A percentile compares a stretch with the other conserved stretches of the same genome.
Evolutionary conservation across 805 yeast genomes (phyloP).

Genomic region (Starmera dryadoides): DNA sequence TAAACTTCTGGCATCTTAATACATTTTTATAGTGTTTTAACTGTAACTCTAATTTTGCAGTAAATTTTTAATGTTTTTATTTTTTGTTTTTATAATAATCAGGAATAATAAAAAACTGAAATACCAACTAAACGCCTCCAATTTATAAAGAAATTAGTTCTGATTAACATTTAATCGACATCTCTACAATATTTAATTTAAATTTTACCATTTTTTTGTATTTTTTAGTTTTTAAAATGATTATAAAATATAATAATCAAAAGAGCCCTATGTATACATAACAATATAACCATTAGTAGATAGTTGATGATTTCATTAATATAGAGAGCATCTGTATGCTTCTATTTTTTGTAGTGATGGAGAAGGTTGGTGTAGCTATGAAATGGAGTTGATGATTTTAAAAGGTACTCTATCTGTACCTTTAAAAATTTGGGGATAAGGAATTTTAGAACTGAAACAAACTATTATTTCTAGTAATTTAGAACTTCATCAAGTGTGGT

Average conservation of each 20-base stretch:
- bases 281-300: neutral
- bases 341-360: neutral
- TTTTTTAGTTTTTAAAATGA: neutral
- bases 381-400: neutral
- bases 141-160: too few relatives aligned
- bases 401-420: too few relatives aligned
- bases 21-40: neutral
- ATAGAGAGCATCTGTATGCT: neutral
- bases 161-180: too few relatives aligned
- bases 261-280: conserved; percentile 1
- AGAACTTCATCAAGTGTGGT: conserved; percentile 97
- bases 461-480: conserved; percentile 34
- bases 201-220: neutral
- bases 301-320: neutral
- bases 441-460: neutral
- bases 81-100: too few relatives aligned
- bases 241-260: neutral
- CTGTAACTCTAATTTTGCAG: too few relatives aligned
- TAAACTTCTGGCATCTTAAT: neutral
- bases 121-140: too few relatives aligned
- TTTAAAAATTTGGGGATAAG: too few relatives aligned
- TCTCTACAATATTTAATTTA: neutral
- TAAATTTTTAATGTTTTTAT: too few relatives aligned
- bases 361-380: neutral
- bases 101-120: too few relatives aligned